Evolutionary conservation across 1,139 yeast species (phyloP).

Genomic region (Candida sojae): DNA sequence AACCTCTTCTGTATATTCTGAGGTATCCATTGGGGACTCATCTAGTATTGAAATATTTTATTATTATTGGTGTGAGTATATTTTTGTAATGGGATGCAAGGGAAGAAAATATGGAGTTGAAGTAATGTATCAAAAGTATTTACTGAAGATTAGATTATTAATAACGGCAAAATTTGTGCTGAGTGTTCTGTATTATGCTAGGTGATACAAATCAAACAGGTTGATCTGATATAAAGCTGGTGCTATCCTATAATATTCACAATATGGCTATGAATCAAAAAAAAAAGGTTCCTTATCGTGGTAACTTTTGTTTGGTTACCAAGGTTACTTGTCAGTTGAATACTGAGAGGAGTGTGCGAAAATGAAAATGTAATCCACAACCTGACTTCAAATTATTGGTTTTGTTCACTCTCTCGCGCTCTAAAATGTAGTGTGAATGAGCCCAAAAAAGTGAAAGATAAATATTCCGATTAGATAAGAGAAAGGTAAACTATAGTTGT

Average conservation of each 20-base stretch:
- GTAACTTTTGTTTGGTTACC: background rate
- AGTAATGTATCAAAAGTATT: background rate
- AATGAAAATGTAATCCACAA: constrained; percentile 1
- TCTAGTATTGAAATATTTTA: constrained; percentile 15
- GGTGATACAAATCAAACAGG: too few relatives aligned
- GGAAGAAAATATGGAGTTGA: background rate
- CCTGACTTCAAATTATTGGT: constrained; percentile 1
- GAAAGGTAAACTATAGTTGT: background rate
- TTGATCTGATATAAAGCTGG: background rate
- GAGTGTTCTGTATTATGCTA: too few relatives aligned
- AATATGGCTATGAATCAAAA: too few relatives aligned
- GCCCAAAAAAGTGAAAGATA: background rate
- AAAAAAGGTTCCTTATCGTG: too few relatives aligned
- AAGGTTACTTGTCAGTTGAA: background rate
- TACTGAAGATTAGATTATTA: background rate
- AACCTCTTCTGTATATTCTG: constrained; percentile 81
- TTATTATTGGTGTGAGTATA: background rate
- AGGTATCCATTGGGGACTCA: constrained; percentile 79
- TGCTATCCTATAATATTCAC: too few relatives aligned
- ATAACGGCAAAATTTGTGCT: background rate
- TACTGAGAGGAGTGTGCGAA: background rate
- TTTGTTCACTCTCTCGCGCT: background rate
- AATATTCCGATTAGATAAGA: constrained; percentile 5
- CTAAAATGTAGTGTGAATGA: background rate
- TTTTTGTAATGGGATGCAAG: background rate